These are phyloP conservation scores for Tephrocybe sp. DNA, from an alignment of 768 basidiomycete species.

Conservation along the genomic window DNA sequence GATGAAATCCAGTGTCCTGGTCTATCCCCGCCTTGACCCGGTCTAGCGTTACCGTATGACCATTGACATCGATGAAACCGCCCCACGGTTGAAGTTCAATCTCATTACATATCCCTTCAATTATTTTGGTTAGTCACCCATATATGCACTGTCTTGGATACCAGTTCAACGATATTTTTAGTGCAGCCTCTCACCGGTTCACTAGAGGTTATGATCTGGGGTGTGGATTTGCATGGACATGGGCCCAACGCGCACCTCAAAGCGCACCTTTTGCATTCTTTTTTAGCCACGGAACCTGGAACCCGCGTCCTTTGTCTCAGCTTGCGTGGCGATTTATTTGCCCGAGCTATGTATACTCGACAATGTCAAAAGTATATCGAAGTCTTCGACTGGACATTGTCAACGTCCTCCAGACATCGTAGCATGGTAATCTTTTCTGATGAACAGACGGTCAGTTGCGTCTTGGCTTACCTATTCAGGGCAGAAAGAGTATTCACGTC, in stretches of 20 bases:
- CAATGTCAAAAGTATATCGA: neutral
- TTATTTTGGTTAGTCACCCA: neutral
- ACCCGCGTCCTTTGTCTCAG: neutral
- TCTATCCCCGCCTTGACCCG: neutral
- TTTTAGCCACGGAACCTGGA: neutral
- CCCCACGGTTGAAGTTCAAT: neutral
- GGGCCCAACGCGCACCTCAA: neutral
- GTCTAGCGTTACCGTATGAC: neutral
- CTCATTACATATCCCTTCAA: neutral
- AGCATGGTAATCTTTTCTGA: too few species aligned
- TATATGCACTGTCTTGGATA: too few species aligned
- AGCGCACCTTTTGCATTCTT: neutral
- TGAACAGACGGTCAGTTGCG: too few species aligned
- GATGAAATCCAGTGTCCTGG: neutral
- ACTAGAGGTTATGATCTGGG: constrained; percentile 4
- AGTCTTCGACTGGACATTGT: neutral
- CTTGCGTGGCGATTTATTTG: neutral
- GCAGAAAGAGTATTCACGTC: too few species aligned
- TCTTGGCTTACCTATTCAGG: too few species aligned
- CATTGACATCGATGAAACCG: neutral
- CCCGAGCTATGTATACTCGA: neutral
- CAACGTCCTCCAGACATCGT: neutral
- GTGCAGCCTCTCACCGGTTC: neutral
- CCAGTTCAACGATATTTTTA: neutral
- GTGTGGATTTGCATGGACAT: neutral